Percentiles rank a stretch among this genome's conserved stretches.
Evolutionary conservation across 331 rosid genomes (phyloP).

Genomic region (Phaseolus coccineus): DNA sequence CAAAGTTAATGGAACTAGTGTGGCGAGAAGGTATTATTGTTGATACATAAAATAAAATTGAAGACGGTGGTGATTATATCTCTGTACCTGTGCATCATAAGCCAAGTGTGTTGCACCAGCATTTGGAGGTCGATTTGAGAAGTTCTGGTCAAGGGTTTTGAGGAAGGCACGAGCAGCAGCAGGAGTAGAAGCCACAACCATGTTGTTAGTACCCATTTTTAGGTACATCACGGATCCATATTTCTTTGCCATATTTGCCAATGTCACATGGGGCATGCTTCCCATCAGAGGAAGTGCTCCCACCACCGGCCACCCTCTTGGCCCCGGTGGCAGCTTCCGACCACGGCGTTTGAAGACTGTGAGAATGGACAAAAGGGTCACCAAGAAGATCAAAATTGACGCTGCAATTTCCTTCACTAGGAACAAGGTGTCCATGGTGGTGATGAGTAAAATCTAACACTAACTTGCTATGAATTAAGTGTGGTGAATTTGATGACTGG

Average conservation of each 20-base stretch:
- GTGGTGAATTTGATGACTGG: background rate
- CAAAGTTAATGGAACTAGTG: too few relatives aligned
- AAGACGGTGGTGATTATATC: background rate
- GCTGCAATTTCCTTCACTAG: conserved; percentile 1
- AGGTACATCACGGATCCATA: conserved; percentile 42
- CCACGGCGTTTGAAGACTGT: background rate
- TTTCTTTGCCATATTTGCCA: conserved; percentile 42
- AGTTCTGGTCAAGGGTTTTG: conserved; percentile 41
- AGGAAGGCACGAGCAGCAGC: conserved; percentile 40
- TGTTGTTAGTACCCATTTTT: conserved; percentile 39
- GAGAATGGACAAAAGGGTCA: background rate
- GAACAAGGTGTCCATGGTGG: conserved; percentile 18
- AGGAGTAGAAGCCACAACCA: conserved; percentile 46
- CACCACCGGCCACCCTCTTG: conserved; percentile 37
- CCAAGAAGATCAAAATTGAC: conserved; percentile 25
- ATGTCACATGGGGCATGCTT: conserved; percentile 43
- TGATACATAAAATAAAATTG: too few relatives aligned
- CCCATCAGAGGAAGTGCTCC: conserved; percentile 47
- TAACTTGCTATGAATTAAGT: background rate
- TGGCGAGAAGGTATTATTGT: too few relatives aligned
- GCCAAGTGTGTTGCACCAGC: conserved; percentile 43
- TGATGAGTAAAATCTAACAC: background rate
- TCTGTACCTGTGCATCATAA: conserved; percentile 6
- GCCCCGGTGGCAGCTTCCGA: conserved; percentile 42
- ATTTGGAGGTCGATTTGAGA: conserved; percentile 32